phyloP scores from a whole-genome alignment of 1,139 yeast genomes.

The Hyphopichia pseudoburtonii region DNA sequence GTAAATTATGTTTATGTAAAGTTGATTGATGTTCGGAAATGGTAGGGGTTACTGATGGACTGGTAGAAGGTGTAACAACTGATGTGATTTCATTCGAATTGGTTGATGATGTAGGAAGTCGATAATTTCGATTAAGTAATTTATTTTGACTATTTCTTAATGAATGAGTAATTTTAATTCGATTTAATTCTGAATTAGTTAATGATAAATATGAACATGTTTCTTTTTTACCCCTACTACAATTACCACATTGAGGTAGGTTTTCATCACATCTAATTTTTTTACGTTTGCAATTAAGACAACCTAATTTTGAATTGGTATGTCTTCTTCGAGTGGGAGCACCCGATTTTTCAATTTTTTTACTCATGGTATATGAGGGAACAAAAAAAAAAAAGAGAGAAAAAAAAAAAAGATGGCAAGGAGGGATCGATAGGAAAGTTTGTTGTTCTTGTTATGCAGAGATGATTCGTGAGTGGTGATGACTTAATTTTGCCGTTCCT shows the following conservation, averaged over 20 bases:
- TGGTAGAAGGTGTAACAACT: background rate
- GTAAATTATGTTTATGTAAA: background rate
- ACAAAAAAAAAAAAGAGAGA: background rate
- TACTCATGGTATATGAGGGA: background rate
- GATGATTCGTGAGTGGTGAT: no score
- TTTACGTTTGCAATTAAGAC: constrained; percentile 43
- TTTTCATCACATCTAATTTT: constrained; percentile 50
- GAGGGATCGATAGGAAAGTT: no score
- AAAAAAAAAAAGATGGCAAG: background rate
- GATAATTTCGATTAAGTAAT: constrained; percentile 24
- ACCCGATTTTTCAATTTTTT: background rate
- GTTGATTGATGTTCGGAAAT: background rate
- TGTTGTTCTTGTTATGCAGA: no score
- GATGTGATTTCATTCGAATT: background rate
- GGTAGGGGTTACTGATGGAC: background rate
- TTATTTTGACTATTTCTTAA: constrained; percentile 30
- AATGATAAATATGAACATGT: constrained; percentile 35
- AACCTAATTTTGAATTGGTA: constrained; percentile 45
- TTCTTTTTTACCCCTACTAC: constrained; percentile 30
- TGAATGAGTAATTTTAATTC: constrained; percentile 29
- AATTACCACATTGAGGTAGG: constrained; percentile 42
- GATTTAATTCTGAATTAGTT: constrained; percentile 22
- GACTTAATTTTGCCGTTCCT: no score
- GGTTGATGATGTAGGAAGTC: constrained; percentile 27
- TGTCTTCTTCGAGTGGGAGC: constrained; percentile 33